Conservation (phyloP, 2,329 filamentous ascomycete species). For the Fusarium paranaense region DNA sequence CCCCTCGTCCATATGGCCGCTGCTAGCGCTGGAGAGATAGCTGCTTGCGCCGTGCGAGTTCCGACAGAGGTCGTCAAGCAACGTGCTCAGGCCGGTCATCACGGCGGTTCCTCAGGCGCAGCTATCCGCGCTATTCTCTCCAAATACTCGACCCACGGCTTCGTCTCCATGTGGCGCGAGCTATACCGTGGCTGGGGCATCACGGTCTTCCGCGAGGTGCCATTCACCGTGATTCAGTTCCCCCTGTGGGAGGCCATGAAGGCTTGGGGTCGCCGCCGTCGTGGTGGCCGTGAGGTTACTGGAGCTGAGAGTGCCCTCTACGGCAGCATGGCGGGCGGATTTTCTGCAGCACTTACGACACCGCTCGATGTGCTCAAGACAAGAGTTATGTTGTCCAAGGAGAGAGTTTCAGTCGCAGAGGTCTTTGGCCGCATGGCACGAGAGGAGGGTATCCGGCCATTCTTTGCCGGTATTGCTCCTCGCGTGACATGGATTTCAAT, state of each 20-base stretch:
- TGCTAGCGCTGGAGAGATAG: constrained; percentile 87
- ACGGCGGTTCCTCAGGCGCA: constrained; percentile 74
- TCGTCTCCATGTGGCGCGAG: constrained; percentile 78
- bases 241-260: constrained; percentile 97
- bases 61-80: constrained; percentile 98
- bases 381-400: constrained; percentile 88
- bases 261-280: constrained; percentile 67
- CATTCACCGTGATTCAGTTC: constrained; percentile 97
- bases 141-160: constrained; percentile 55
- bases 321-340: constrained; percentile 83
- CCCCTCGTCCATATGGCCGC: constrained; percentile 81
- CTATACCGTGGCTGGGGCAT: constrained; percentile 93
- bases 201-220: constrained; percentile 94
- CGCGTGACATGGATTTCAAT: constrained; percentile 94
- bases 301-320: constrained; percentile 86
- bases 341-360: constrained; percentile 90
- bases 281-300: constrained; percentile 62
- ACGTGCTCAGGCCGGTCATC: constrained; percentile 88
- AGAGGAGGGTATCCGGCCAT: constrained; percentile 73
- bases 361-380: constrained; percentile 98
- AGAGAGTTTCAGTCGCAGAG: constrained; percentile 67
- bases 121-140: constrained; percentile 78
- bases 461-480: constrained; percentile 83
- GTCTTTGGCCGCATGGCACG: constrained; percentile 74
- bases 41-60: constrained; percentile 91